Evolutionary conservation across 208 protist species (phyloP).

Genomic region (Acanthamoeba quina): DNA sequence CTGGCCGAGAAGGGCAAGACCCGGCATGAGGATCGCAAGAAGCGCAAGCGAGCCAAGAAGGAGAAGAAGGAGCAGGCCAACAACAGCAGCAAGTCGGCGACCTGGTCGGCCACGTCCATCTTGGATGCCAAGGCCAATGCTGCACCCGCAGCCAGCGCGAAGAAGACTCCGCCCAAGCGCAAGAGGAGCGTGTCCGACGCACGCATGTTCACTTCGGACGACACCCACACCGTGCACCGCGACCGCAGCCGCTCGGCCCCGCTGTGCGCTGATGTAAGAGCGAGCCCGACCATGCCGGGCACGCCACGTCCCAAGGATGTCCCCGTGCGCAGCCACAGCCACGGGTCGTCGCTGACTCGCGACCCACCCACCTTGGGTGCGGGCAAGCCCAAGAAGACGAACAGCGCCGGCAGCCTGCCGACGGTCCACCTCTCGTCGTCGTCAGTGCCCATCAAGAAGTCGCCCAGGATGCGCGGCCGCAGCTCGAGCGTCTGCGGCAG

Average conservation of each 20-base stretch:
- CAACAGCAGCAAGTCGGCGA: not conserved
- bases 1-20: slow-evolving; percentile 41
- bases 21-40: slow-evolving; percentile 34
- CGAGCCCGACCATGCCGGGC: not conserved
- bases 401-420: not conserved
- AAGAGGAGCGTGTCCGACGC: slow-evolving; percentile 32
- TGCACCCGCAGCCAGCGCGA: not conserved
- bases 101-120: not conserved
- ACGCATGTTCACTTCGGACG: slow-evolving; percentile 5
- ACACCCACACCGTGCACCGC: not conserved
- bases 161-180: not conserved
- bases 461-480: not conserved
- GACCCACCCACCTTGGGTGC: not conserved
- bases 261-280: not conserved
- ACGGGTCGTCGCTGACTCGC: not conserved
- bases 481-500: not conserved
- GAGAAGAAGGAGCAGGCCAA: slow-evolving; percentile 29
- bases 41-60: slow-evolving; percentile 49
- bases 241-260: slow-evolving; percentile 8
- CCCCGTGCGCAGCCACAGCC: not conserved
- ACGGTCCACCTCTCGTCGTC: slow-evolving; percentile 17
- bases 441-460: not conserved
- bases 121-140: not conserved
- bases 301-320: not conserved
- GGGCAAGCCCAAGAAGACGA: not conserved